Conservation (phyloP, 139 green algal genomes). For the Asterochloris sp. region DNA sequence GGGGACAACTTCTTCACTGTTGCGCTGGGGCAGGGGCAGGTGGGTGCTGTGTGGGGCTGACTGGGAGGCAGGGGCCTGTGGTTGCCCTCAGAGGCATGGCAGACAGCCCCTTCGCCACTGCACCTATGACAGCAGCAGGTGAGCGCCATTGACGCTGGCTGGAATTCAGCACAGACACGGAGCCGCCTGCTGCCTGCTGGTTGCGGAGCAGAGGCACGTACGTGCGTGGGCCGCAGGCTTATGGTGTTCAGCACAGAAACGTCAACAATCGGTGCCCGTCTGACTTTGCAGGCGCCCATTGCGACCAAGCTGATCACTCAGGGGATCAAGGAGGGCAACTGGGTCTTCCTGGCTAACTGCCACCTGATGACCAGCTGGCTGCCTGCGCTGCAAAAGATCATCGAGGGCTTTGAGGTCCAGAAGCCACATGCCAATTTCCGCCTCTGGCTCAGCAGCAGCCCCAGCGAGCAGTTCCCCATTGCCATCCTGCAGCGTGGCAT, state of each 20-base stretch:
- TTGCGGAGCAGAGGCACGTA: too few species aligned
- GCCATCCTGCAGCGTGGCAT: conserved; percentile 78
- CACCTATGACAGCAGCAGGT: not conserved
- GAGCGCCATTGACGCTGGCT: too few species aligned
- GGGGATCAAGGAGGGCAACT: conserved; percentile 63
- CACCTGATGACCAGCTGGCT: conserved; percentile 90
- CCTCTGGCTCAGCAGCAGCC: conserved; percentile 80
- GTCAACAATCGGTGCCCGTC: too few species aligned
- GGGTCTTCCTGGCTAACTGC: conserved; percentile 91
- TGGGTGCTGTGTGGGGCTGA: not conserved
- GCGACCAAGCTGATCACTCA: conserved; percentile 77
- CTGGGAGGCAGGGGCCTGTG: not conserved
- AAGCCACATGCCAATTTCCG: conserved; percentile 73
- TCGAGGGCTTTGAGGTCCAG: conserved; percentile 62
- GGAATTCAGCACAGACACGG: too few species aligned
- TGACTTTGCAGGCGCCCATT: conserved; percentile 54
- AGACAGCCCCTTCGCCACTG: not conserved
- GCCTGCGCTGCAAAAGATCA: conserved; percentile 79
- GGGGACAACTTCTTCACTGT: conserved; percentile 63
- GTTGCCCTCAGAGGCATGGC: not conserved
- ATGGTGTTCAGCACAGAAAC: too few species aligned
- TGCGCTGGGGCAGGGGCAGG: conserved; percentile 67
- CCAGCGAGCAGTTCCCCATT: conserved; percentile 74
- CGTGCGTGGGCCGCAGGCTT: too few species aligned
- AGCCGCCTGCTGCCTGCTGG: too few species aligned